These are phyloP conservation scores for Sarocladium kiliense DNA, from an alignment of 2,329 filamentous ascomycete species.

Conservation along the genomic window DNA sequence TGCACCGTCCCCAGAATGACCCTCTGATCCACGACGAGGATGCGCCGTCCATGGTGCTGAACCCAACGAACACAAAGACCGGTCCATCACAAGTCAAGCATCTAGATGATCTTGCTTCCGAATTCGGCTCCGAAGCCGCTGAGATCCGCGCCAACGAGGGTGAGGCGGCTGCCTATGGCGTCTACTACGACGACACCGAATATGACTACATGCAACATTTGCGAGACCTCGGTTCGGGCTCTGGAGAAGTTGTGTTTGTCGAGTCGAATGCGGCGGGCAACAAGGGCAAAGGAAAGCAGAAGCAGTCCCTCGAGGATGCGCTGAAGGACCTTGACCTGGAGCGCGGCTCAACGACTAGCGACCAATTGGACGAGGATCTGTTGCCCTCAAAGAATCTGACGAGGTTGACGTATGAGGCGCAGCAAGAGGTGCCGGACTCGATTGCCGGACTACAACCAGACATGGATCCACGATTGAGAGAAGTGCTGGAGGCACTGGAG, in stretches of 20 bases:
- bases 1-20: conserved; percentile 95
- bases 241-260: conserved; percentile 74
- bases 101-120: conserved; percentile 68
- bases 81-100: conserved; percentile 50
- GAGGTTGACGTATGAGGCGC: conserved; percentile 78
- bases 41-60: conserved; percentile 86
- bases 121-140: conserved; percentile 64
- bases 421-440: conserved; percentile 87
- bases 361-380: conserved; percentile 67
- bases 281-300: conserved; percentile 70
- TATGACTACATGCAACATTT: conserved; percentile 99
- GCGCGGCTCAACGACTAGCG: conserved; percentile 38
- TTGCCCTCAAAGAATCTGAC: conserved; percentile 75
- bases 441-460: conserved; percentile 94
- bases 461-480: conserved; percentile 89
- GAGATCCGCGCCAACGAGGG: conserved; percentile 83
- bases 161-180: conserved; percentile 87
- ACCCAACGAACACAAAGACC: conserved; percentile 49
- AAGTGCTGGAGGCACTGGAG: conserved; percentile 88
- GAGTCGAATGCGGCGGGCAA: conserved; percentile 61
- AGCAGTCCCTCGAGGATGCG: conserved; percentile 77
- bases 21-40: conserved; percentile 89
- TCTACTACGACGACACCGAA: conserved; percentile 90
- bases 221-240: conserved; percentile 71
- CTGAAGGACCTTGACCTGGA: conserved; percentile 50